Conservation (phyloP, 495 filamentous ascomycete genomes). For the Aspergillus kassunensis region DNA sequence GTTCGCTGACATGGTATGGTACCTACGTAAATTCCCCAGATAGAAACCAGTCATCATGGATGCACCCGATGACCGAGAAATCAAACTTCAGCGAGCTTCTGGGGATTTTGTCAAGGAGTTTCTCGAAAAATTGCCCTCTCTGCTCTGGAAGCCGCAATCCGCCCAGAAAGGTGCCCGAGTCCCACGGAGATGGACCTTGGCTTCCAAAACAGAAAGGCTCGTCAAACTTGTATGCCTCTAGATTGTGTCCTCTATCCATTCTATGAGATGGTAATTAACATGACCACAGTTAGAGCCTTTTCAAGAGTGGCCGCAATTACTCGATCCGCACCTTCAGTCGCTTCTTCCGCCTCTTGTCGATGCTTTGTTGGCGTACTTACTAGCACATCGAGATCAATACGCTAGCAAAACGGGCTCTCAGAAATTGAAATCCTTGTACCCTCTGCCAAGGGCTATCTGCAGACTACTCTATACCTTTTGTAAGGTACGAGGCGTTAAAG, state of each 20-base stretch:
- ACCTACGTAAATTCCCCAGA: neutral
- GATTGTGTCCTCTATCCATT: too few relatives aligned
- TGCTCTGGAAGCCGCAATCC: constrained; percentile 41
- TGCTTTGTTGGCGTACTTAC: constrained; percentile 67
- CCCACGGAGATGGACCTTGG: constrained; percentile 40
- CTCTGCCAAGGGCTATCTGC: constrained; percentile 67
- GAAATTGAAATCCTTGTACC: constrained; percentile 38
- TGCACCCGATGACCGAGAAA: constrained; percentile 58
- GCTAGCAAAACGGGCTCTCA: constrained; percentile 22
- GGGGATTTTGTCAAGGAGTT: constrained; percentile 65
- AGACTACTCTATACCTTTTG: constrained; percentile 83
- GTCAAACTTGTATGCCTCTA: constrained; percentile 36
- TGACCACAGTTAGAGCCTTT: constrained; percentile 74
- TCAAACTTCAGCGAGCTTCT: constrained; percentile 69
- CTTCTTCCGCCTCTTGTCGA: constrained; percentile 69
- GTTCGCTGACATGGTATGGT: neutral
- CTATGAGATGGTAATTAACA: too few relatives aligned
- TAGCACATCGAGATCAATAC: constrained; percentile 38
- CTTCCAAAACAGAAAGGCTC: constrained; percentile 39
- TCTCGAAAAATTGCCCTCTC: constrained; percentile 45
- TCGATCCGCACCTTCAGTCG: constrained; percentile 79
- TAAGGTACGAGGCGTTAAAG: constrained; percentile 91
- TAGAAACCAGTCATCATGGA: constrained; percentile 33
- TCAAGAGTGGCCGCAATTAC: constrained; percentile 91
- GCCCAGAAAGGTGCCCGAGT: constrained; percentile 23